Evolutionary conservation across 306 rosid species (phyloP), one percentile per base, ranked within the genome.

Genomic region (Rosa rugosa): DNA sequence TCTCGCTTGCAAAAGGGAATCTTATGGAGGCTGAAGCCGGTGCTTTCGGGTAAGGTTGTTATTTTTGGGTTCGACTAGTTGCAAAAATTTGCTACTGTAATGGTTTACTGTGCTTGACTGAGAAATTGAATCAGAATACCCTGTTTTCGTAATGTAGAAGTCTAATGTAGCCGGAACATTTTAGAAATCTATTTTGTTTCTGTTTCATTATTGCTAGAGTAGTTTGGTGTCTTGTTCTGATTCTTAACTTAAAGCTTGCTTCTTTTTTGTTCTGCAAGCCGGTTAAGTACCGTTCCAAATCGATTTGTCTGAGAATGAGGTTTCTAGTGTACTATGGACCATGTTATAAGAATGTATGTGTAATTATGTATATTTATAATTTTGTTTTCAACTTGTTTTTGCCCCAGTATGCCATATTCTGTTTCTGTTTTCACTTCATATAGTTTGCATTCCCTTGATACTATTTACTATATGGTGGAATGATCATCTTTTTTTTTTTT

Each of bases 1-100:
- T 86, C 83, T 84, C 79, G 81, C 89, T 92, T 78, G 53, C 82
- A 75, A 80, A 85, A 75, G 91, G 90, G 80, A 80, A 86, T 80
- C 49, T 65, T 54, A 82, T 68, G 66, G 91, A 84, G 41, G 97
- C 97, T 53, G 73, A 88, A 80, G 86, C 80, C 51, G 87, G 78
- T 67, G 88, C 89, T 69, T 40, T 82, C 34, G 45, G 93, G 98
- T 94, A 89, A 80, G 66, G 75, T 27, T 27, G 31, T 27, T 27
- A 27, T 27, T 27, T 27, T 47, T 59, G 42, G 16, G 13, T 65
- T 68, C 27, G 72, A 47, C 38, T 81, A 70, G 46, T 20, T 65
- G 77, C 65, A 27, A 27, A 70, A 66, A 44, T 22, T 22, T 46
- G 70, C 31, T 53, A 53, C 56, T 23, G 22, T 47, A 47, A 27